Evolutionary conservation across 108 stramenopile species (phyloP).

Genomic region (Cyclotella cryptica): DNA sequence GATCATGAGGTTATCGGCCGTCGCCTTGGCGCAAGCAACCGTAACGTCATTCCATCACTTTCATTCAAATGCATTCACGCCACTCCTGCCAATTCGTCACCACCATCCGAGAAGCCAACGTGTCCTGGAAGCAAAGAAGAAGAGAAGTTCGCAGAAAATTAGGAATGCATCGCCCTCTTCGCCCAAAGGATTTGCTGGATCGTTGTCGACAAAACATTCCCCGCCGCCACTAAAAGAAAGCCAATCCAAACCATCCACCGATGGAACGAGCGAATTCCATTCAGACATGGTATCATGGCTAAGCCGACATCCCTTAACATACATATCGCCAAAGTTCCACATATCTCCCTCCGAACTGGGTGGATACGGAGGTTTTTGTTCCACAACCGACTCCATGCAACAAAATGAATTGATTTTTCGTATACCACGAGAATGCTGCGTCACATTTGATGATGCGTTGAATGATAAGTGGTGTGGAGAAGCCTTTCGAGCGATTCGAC

Average conservation of each 20-base stretch:
- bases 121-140: background rate
- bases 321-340: slow-evolving; percentile 42
- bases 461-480: slow-evolving; percentile 54
- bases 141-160: background rate
- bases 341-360: slow-evolving; percentile 42
- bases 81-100: background rate
- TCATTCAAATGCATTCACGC: background rate
- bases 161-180: background rate
- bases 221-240: background rate
- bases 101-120: background rate
- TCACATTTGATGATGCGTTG: slow-evolving; percentile 65
- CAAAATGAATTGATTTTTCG: slow-evolving; percentile 65
- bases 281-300: slow-evolving; percentile 33
- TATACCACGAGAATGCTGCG: slow-evolving; percentile 66
- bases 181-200: background rate
- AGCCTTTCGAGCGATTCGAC: slow-evolving; percentile 56
- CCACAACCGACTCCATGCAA: slow-evolving; percentile 34
- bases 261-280: slow-evolving; percentile 9
- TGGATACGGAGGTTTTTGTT: slow-evolving; percentile 67
- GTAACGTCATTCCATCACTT: background rate
- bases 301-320: slow-evolving; percentile 15
- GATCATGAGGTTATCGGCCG: background rate
- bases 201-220: background rate
- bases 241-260: background rate
- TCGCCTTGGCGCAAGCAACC: background rate